Conservation (phyloP, 345 rosid species). For the Orychophragmus violaceus region DNA sequence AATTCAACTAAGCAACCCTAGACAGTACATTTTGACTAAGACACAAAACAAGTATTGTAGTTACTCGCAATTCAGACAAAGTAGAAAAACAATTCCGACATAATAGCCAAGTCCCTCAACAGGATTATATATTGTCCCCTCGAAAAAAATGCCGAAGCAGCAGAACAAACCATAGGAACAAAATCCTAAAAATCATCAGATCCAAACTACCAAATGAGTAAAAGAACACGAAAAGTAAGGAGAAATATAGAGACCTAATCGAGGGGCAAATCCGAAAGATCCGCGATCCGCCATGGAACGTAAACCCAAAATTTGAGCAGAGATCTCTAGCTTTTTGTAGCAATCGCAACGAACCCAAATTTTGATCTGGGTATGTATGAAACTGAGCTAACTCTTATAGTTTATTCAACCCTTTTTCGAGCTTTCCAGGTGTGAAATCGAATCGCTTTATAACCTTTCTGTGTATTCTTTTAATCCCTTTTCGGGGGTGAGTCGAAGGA, state of each 20-base stretch:
- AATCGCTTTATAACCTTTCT: not conserved
- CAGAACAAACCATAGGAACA: not conserved
- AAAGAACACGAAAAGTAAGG: not conserved
- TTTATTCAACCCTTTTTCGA: not conserved
- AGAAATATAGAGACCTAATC: slow-evolving; percentile 36
- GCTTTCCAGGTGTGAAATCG: slow-evolving; percentile 31
- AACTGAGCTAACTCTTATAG: slow-evolving; percentile 5
- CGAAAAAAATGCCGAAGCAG: not conserved
- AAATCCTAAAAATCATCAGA: slow-evolving; percentile 9
- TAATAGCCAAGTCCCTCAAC: not conserved
- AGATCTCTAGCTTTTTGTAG: slow-evolving; percentile 22
- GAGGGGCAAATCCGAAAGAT: slow-evolving; percentile 41
- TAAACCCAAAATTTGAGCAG: slow-evolving; percentile 10
- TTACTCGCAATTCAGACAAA: not conserved
- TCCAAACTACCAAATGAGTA: slow-evolving; percentile 11
- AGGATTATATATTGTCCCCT: too few relatives aligned
- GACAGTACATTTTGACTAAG: not conserved
- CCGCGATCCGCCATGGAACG: slow-evolving; percentile 48
- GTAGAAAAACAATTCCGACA: not conserved
- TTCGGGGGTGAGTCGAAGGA: slow-evolving; percentile 1
- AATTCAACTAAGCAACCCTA: not conserved
- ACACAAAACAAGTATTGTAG: not conserved
- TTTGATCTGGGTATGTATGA: slow-evolving; percentile 18
- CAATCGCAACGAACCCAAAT: slow-evolving; percentile 22
- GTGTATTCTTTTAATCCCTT: not conserved